Conservation (phyloP, 202 grass and related monocot genomes). For the Digitaria exilis region DNA sequence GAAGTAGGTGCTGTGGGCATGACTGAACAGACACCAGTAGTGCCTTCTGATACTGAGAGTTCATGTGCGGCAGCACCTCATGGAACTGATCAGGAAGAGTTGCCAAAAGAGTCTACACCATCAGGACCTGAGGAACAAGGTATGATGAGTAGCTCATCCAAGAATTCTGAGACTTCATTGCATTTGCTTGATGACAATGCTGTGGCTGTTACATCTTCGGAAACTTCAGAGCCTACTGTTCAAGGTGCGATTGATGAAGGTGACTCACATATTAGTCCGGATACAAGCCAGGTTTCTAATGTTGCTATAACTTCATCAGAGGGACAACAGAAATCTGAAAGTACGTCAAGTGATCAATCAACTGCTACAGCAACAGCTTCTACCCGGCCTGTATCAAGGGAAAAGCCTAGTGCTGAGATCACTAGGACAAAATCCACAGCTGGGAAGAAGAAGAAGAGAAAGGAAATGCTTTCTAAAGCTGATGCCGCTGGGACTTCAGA, state of each 20-base stretch:
- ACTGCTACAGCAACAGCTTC: constrained; percentile 25
- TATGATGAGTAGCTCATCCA: constrained; percentile 9
- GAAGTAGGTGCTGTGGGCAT: constrained; percentile 4
- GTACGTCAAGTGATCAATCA: constrained; percentile 34
- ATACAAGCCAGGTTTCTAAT: constrained; percentile 26
- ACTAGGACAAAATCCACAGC: constrained; percentile 41
- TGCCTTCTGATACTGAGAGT: constrained; percentile 14
- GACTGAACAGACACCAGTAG: constrained; percentile 29
- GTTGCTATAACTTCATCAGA: constrained; percentile 31
- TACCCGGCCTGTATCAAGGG: constrained; percentile 49
- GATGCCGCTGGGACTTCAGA: constrained; percentile 92
- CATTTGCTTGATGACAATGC: constrained; percentile 22
- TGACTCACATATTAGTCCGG: constrained; percentile 30
- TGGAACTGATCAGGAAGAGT: constrained; percentile 25
- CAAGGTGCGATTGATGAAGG: constrained; percentile 34
- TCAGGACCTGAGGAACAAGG: constrained; percentile 34
- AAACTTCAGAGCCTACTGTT: constrained; percentile 38
- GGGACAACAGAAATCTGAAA: constrained; percentile 39
- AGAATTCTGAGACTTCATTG: constrained; percentile 15
- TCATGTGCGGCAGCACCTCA: constrained; percentile 22
- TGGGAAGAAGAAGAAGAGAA: constrained; percentile 70
- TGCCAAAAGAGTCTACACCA: constrained; percentile 28
- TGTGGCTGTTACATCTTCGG: constrained; percentile 16
- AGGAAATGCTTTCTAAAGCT: constrained; percentile 93
- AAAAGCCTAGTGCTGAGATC: constrained; percentile 56